Base-by-base conservation (phyloP, 768 basidiomycete species). In the Floccularia luteovirens region DNA sequence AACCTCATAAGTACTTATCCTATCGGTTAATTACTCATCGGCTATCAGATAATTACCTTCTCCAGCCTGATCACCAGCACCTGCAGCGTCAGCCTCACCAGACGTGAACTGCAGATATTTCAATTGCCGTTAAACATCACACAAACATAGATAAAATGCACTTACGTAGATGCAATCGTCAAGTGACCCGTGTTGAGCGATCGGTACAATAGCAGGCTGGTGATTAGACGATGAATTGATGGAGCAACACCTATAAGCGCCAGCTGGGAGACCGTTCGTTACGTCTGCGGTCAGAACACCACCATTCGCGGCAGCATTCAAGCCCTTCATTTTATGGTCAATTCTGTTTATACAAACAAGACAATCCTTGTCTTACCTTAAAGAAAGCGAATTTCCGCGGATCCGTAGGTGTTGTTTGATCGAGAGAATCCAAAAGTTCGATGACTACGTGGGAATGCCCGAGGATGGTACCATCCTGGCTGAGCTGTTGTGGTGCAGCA, bases 141-240 rank as follows among this genome's bases (percentile, higher is more conserved):
- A n/a, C 37, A 34, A 46, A 35, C 27, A 37, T 20, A 40, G 17
- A 31, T 23, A 25, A 45, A 33, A 38, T 16, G 38, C 30, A 66
- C 72, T 47, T 45, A 79, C 73, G 57, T 82, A 82, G 56, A 75
- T 53, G 36, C 61, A 63, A 51, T 85, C 80, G 53, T 82, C 77
- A 23, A 79, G 51, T 16, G 60, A 56, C 43, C 79, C 79, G 46
- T 77, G 82, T 48, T 77, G 78, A 13, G 73, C 79, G 34, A 82
- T 55, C 13, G 79, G 65, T 31, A 72, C 76, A 41, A 79, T 58
- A 36, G 61, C 69, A 3, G 74, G 79, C 47, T 73, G 71, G 48
- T 83, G 78, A 58, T 82, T 82, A 8, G 71, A 51, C 12, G 70
- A 64, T 22, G 69, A 51, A 49, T 74, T 75, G 56, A 81, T 79